These are phyloP conservation scores for Colletotrichum tanaceti DNA, from an alignment of 2,329 filamentous ascomycete genomes.

Conservation along the genomic window DNA sequence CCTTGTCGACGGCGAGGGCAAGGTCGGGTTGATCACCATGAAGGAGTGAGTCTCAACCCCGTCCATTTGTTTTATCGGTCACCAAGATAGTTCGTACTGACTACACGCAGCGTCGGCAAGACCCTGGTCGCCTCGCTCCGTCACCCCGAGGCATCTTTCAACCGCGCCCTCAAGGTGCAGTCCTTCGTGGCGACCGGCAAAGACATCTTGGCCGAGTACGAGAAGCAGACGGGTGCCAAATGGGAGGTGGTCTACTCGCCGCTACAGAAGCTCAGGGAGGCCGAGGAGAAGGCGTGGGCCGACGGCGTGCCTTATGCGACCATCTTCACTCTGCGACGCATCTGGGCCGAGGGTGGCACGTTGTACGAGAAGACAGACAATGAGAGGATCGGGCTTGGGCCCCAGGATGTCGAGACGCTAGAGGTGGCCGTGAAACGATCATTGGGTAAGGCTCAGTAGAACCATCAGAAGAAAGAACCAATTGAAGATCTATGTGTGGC, in stretches of 20 bases:
- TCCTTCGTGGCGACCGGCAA: slow-evolving; percentile 76
- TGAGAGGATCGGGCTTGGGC: slow-evolving; percentile 61
- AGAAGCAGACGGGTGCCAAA: slow-evolving; percentile 69
- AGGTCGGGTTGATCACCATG: slow-evolving; percentile 77
- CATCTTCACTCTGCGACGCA: slow-evolving; percentile 70
- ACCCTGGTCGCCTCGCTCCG: slow-evolving; percentile 71
- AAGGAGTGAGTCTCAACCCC: slow-evolving; percentile 65
- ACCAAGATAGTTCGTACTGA: slow-evolving; percentile 8
- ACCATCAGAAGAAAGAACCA: not conserved
- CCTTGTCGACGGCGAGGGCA: slow-evolving; percentile 71
- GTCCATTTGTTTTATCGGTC: no score
- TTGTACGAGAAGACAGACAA: slow-evolving; percentile 78
- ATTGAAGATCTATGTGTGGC: not conserved
- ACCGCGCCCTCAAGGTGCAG: slow-evolving; percentile 73
- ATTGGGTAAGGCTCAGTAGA: slow-evolving; percentile 19
- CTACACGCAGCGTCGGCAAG: slow-evolving; percentile 68
- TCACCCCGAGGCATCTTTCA: slow-evolving; percentile 64
- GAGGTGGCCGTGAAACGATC: slow-evolving; percentile 44
- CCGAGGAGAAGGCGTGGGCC: slow-evolving; percentile 71
- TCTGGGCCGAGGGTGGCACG: slow-evolving; percentile 79
- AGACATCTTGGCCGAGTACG: slow-evolving; percentile 73
- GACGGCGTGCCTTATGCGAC: slow-evolving; percentile 64
- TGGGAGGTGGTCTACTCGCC: slow-evolving; percentile 68
- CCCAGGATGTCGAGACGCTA: slow-evolving; percentile 65
- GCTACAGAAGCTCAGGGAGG: slow-evolving; percentile 62